Base-by-base conservation (phyloP, 2,329 filamentous ascomycete genomes). In the Lanzia echinophila region DNA sequence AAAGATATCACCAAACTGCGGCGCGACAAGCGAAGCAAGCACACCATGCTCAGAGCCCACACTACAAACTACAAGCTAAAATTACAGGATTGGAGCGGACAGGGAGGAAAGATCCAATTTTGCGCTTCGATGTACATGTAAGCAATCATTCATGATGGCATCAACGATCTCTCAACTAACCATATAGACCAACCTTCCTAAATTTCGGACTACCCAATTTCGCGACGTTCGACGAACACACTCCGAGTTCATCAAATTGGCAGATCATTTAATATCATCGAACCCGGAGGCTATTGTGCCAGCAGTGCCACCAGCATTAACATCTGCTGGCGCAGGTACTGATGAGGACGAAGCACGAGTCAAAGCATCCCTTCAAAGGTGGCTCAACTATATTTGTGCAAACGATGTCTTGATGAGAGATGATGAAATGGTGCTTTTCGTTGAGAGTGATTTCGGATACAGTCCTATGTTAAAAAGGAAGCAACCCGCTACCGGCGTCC, bases 371-470 rank as follows among this genome's bases (percentile, higher is more conserved):
- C 81, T 99, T 75, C 94, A 99, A 72, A 80, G 90, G 68, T 99
- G 94, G 94, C 79, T 99, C 64, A 96, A 95, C 70, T 88, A 88
- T 56, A 87, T 99, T 19, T 95, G 94, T 73, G 82, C 82, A 65
- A 97, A 94, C 63, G 91, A 97, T 34, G 84, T 95, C 1, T 80
- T 99, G 7, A 95, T 96, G 77, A 83, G 87, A 58, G 94, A 99
- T 68, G 92, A 97, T 58, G 94, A 99, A 72, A 92, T 97, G 83
- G 83, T 96, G 5, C 84, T 97, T 56, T 99, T 99, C 65, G 90
- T 99, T n/a, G 94, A 99, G 72, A 96, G 90, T 68, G 94, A 99
- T 70, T 97, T 96, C 70, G 94, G 94, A 39, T 99, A 99, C 71
- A 96, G 90, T 66, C 94, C 94, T 1, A 87, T 97, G 66, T 86